Base-by-base conservation (phyloP, 139 green algal species). In the Spirogloea muscicola region DNA sequence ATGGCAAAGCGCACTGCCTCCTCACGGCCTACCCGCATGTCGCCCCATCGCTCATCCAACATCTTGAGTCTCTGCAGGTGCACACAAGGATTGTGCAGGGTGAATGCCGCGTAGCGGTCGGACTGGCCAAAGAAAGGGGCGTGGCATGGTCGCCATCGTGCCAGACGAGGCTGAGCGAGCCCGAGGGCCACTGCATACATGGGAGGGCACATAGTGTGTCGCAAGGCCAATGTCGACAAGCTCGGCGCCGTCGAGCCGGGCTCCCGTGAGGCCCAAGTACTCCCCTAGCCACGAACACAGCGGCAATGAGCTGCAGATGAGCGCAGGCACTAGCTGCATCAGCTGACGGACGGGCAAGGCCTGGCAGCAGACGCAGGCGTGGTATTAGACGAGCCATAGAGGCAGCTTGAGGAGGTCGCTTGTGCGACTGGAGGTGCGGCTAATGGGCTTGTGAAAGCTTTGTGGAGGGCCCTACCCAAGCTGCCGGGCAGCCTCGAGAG, bases 401-500 rank as follows among this genome's bases (percentile, higher is more conserved):
- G n/a, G n/a, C n/a, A n/a, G n/a, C n/a, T n/a, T n/a, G n/a, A n/a
- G n/a, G n/a, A n/a, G n/a, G n/a, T n/a, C n/a, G n/a, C n/a, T n/a
- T n/a, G n/a, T n/a, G n/a, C n/a, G n/a, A n/a, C n/a, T n/a, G n/a
- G n/a, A n/a, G n/a, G n/a, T n/a, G n/a, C n/a, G n/a, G n/a, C n/a
- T n/a, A n/a, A n/a, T n/a, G n/a, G n/a, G n/a, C n/a, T n/a, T n/a
- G n/a, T n/a, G n/a, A n/a, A n/a, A n/a, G n/a, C n/a, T n/a, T n/a
- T n/a, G n/a, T n/a, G n/a, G n/a, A n/a, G n/a, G n/a, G n/a, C n/a
- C n/a, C n/a, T 29, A 74, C 65, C 65, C 36, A 70, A 33, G 44
- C 76, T 29, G 61, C 69, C 69, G 4, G 69, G 69, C 0, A 77
- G 69, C 18, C 59, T 58, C 3, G 69, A 44, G 49, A 97, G 88